Evolutionary conservation across 2,329 filamentous ascomycete species (phyloP), one percentile per base, ranked within the genome.

Genomic region (Plectosphaerella sp.): DNA sequence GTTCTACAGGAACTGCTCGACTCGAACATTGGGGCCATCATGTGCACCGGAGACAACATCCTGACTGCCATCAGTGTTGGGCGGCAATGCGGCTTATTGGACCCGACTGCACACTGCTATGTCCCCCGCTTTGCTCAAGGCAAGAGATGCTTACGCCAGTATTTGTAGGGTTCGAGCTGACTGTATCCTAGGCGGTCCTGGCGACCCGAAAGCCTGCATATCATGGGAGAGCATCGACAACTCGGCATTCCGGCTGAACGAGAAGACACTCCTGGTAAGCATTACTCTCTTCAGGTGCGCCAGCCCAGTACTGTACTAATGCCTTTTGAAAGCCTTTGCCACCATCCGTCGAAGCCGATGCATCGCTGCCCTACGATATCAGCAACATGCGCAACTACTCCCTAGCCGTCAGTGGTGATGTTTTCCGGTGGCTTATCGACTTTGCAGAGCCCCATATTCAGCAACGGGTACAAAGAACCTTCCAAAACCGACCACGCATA

Each of bases 41-140:
- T 99, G 94, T 95, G 95, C 57, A 99, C 94, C 0, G 94, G 94
- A 28, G 94, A 99, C 74, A 99, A 99, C 61, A 97, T 97, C 57
- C 73, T 97, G 51, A 99, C 94, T 10, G 94, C 94, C 20, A 92
- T 99, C 64, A 97, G 92, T 62, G 94, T 99, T 51, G 93, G 91
- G 4, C 82, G 92, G 61, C 92, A 97, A 64, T 97, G 92, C 67
- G 82, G 86, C 42, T 75, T 99, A 52, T 86, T 97, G 58, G 84
- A 92, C 62, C 83, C 80, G 56, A 85, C 83, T 25, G 87, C 90
- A 1, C 91, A 95, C 60, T 97, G 94, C 69, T 99, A 97, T 66
- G 86, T 97, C 6, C 92, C 94, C 15, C 89, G 89, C 61, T 97
- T 99, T 63, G 68, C 84, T 2, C 84, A 93, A 68, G 91, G 86